Evolutionary conservation across 225 moss, liverwort and hornwort genomes (phyloP), one percentile per base, ranked within the genome.

Genomic region (Sphagnum contortum): DNA sequence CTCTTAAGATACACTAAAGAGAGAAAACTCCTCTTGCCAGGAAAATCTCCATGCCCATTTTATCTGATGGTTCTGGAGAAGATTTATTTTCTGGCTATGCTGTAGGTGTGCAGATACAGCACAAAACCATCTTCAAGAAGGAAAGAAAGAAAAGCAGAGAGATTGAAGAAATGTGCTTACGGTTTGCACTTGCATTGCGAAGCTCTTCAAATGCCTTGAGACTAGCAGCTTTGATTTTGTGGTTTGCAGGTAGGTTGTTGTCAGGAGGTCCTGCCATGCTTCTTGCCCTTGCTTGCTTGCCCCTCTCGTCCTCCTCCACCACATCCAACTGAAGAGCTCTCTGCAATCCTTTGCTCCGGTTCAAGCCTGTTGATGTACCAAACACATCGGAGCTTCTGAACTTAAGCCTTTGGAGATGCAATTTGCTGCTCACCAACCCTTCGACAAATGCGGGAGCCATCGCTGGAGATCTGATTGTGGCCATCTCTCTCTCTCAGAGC

Each of bases 171-270:
- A 47, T 48, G 3, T 54, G 76, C 92, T 92, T 72, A 92, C 93
- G 79, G 69, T 94, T 90, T 5, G 73, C 90, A 59, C 84, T 78
- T 9, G 84, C 86, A 8, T 72, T 80, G 51, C 83, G 88, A 13
- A 94, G 81, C 62, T 90, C 90, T 68, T 90, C 88, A 29, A 88
- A 90, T 6, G 90, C 90, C 4, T 86, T 86, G 5, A 87, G 66
- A 44, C 84, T 90, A 7, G 82, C 90, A 10, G 78, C 74, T 74
- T 90, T 94, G 4, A 86, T 82, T 59, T 79, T 71, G 64, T 94
- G 93, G 47, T 88, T 90, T 0, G 82, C 74, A n/a, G 93, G 90
- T 76, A 94, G 81, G 48, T 59, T 14, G 29, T 29, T 29, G 29
- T 29, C 29, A 29, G 29, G 29, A 58, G 68, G 50, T 47, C 49